Evolutionary conservation across 331 rosid genomes (phyloP).

Genomic region (Quercus tomentella): DNA sequence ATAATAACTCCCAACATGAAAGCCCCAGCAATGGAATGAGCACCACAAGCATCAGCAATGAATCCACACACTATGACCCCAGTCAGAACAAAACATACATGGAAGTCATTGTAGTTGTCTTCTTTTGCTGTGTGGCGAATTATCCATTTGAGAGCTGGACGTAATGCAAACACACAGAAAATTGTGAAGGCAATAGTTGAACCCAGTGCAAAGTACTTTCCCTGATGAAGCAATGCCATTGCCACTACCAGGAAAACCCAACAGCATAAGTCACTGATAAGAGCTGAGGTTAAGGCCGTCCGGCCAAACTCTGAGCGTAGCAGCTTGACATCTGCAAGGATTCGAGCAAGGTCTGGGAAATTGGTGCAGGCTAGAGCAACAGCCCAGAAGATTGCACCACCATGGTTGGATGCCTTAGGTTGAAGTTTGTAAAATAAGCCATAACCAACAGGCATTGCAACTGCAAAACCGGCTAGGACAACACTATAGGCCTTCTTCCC

Average conservation of each 20-base stretch:
- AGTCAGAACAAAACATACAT: conserved; percentile 29
- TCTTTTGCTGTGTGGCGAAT: conserved; percentile 18
- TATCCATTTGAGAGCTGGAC: conserved; percentile 40
- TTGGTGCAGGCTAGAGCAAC: conserved; percentile 49
- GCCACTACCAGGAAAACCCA: conserved; percentile 36
- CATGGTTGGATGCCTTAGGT: conserved; percentile 1
- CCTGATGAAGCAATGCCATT: conserved; percentile 2
- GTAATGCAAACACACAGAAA: conserved; percentile 12
- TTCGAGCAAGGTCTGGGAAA: conserved; percentile 51
- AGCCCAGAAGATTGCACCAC: conserved; percentile 58
- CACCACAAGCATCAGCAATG: conserved; percentile 49
- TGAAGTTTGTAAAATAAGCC: conserved; percentile 33
- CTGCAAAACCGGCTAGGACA: conserved; percentile 27
- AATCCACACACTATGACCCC: conserved; percentile 38
- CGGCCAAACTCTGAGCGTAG: conserved; percentile 56
- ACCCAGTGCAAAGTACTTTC: background rate
- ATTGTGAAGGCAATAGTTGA: conserved; percentile 3
- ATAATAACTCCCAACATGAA: conserved; percentile 57
- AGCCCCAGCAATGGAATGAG: conserved; percentile 56
- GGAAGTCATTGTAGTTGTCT: conserved; percentile 23
- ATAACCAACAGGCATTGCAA: conserved; percentile 41
- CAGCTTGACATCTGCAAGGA: conserved; percentile 60
- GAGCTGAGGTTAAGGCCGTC: conserved; percentile 44
- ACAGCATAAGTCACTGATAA: conserved; percentile 45
- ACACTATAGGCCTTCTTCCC: conserved; percentile 33